Evolutionary conservation across 73 alveolate genomes (phyloP).

Genomic region (Diophrys sp.): DNA sequence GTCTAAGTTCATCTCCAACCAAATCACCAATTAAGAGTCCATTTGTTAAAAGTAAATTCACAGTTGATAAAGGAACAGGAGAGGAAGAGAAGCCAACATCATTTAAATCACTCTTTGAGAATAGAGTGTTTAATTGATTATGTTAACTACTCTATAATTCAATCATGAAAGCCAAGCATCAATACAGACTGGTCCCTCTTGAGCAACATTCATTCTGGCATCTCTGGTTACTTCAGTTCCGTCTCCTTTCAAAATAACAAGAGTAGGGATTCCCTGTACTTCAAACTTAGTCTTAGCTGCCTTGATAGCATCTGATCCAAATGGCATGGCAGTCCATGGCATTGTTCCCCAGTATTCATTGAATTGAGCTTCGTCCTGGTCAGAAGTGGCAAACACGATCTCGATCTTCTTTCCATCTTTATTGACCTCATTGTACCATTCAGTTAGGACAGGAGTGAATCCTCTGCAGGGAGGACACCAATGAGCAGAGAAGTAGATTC

Average conservation of each 20-base stretch:
- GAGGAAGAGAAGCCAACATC: too few species aligned
- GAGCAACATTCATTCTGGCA: constrained; percentile 15
- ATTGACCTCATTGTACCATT: constrained; percentile 83
- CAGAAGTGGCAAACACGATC: too few species aligned
- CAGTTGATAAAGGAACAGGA: too few species aligned
- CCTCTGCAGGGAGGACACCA: too few species aligned
- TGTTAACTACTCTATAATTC: background rate
- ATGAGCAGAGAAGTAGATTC: constrained; percentile 80
- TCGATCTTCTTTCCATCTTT: constrained; percentile 57
- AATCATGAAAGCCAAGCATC: constrained; percentile 18
- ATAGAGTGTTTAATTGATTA: too few species aligned
- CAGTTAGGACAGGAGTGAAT: constrained; percentile 82
- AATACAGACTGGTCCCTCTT: constrained; percentile 40
- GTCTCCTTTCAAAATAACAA: constrained; percentile 33
- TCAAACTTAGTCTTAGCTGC: constrained; percentile 68
- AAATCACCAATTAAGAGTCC: too few species aligned
- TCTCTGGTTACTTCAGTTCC: constrained; percentile 18
- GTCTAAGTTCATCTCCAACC: too few species aligned
- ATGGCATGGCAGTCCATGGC: constrained; percentile 88
- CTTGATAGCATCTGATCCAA: constrained; percentile 67
- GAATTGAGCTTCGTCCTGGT: constrained; percentile 71
- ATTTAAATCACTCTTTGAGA: too few species aligned
- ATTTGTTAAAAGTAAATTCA: too few species aligned
- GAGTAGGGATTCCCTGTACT: constrained; percentile 85
- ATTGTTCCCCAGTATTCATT: constrained; percentile 64